Base-by-base conservation (phyloP, 106 monocot genomes). In the Acorus gramineus region DNA sequence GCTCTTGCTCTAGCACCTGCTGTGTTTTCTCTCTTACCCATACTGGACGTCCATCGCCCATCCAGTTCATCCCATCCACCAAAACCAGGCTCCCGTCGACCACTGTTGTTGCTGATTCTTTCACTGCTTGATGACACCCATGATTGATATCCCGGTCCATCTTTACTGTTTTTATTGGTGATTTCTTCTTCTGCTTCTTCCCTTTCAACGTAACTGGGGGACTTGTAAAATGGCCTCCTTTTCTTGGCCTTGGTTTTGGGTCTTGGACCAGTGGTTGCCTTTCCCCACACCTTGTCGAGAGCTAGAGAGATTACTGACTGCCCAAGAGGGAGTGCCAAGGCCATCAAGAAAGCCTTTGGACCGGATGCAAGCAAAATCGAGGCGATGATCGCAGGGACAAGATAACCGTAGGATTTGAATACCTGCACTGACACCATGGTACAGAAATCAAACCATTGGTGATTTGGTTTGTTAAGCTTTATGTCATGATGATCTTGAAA, bases 41-140 rank as follows among this genome's bases (percentile, higher is more conserved):
- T 56, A 5, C 4, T 63, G 3, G 46, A 43, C 7, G 46, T 61
- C 47, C 62, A 46, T 49, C 69, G 67, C 58, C 60, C 11, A 55
- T 87, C 84, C 42, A 93, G 68, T 9, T 89, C 89, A 65, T 93
- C 89, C 93, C 89, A 93, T 66, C 93, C 93, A 49, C 89, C 93
- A 65, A 77, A 89, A 69, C 64, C 52, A 5, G 65, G 8, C 13
- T 52, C 59, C 46, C 46, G 46, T 11, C 56, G 13, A 11, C 12
- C 52, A 4, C 44, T 63, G 8, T 49, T 54, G 8, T 57, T 55
- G 4, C 60, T 45, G 46, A 28, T 69, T 53, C n/a, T 62, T 45
- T 54, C 56, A 56, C n/a, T 58, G 43, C 60, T 62, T 2, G 60
- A 49, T 14, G 82, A 65, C 53, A 47, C 81, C 82, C 82, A 79